Conservation (phyloP, 352 stramenopile species). For the Pythium dissimile region DNA sequence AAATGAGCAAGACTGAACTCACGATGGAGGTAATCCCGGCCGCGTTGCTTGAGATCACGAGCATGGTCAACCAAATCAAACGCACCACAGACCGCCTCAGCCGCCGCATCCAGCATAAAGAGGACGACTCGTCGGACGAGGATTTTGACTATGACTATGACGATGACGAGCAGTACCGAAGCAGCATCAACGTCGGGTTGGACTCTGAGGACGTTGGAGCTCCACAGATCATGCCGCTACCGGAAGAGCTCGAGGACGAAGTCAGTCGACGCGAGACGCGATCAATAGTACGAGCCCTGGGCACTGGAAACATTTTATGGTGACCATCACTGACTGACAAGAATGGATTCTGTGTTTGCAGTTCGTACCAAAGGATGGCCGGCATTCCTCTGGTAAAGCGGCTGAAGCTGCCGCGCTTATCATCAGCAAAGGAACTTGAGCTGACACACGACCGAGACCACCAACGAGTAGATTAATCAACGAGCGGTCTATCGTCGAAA, state of each 20-base stretch:
- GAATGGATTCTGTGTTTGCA: slow-evolving; percentile 1
- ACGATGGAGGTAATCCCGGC: slow-evolving; percentile 47
- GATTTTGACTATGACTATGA: slow-evolving; percentile 43
- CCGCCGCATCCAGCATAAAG: slow-evolving; percentile 33
- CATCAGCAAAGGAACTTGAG: background rate
- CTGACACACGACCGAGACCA: too few relatives aligned
- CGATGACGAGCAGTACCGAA: slow-evolving; percentile 27
- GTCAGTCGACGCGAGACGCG: slow-evolving; percentile 50
- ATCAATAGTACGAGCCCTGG: slow-evolving; percentile 18
- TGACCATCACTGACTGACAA: background rate
- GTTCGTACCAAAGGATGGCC: slow-evolving; percentile 9
- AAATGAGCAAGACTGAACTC: slow-evolving; percentile 50
- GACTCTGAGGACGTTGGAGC: slow-evolving; percentile 15
- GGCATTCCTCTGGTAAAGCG: background rate
- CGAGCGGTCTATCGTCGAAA: background rate
- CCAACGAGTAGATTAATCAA: too few relatives aligned
- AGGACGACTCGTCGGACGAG: slow-evolving; percentile 36
- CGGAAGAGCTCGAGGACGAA: slow-evolving; percentile 62
- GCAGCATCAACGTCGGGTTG: slow-evolving; percentile 21
- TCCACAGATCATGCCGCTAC: slow-evolving; percentile 32
- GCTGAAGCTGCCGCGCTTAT: too few relatives aligned
- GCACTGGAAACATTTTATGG: background rate
- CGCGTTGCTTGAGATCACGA: slow-evolving; percentile 60
- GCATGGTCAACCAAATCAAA: slow-evolving; percentile 72
- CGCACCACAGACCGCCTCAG: slow-evolving; percentile 56